Evolutionary conservation across 352 stramenopile genomes (phyloP).

Genomic region (Halophytophthora polymorphica): DNA sequence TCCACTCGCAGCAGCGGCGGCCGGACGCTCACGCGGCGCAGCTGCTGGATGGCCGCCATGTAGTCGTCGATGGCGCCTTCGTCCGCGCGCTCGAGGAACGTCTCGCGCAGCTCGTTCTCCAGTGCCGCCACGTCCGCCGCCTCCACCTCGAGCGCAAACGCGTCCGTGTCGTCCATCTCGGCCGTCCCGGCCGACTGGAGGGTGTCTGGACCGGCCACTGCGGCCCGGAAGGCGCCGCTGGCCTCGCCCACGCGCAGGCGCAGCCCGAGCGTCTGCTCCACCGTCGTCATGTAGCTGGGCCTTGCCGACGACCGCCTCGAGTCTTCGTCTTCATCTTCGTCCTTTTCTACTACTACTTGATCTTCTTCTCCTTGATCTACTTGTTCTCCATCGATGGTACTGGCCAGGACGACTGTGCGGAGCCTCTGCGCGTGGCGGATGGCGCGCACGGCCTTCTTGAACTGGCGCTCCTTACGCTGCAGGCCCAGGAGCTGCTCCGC

Average conservation of each 20-base stretch:
- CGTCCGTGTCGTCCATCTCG: neutral
- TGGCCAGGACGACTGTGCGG: conserved; percentile 12
- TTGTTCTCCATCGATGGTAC: conserved; percentile 1
- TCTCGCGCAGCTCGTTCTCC: conserved; percentile 60
- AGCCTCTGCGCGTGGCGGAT: conserved; percentile 53
- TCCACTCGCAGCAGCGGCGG: conserved; percentile 19
- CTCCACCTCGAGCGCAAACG: conserved; percentile 5
- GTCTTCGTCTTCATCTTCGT: conserved; percentile 6
- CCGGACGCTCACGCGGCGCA: conserved; percentile 46
- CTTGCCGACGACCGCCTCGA: neutral
- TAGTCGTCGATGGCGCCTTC: conserved; percentile 64
- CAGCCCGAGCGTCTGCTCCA: conserved; percentile 26
- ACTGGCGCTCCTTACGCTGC: conserved; percentile 63
- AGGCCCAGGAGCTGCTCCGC: conserved; percentile 62
- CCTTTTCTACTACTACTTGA: no score
- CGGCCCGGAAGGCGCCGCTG: no score
- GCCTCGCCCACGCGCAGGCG: conserved; percentile 16
- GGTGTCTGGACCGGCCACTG: no score
- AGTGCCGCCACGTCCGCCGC: conserved; percentile 40
- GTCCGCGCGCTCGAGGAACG: conserved; percentile 63
- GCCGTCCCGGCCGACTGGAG: conserved; percentile 1
- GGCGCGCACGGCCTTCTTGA: conserved; percentile 62
- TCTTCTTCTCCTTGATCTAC: no score
- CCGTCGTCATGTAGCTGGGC: conserved; percentile 36
- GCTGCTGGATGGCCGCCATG: conserved; percentile 57